Percentiles rank a stretch among this genome's conserved stretches.
These are phyloP conservation scores for Bipolaris bicolor DNA, from an alignment of 2,329 filamentous ascomycete species.

Conservation along the genomic window DNA sequence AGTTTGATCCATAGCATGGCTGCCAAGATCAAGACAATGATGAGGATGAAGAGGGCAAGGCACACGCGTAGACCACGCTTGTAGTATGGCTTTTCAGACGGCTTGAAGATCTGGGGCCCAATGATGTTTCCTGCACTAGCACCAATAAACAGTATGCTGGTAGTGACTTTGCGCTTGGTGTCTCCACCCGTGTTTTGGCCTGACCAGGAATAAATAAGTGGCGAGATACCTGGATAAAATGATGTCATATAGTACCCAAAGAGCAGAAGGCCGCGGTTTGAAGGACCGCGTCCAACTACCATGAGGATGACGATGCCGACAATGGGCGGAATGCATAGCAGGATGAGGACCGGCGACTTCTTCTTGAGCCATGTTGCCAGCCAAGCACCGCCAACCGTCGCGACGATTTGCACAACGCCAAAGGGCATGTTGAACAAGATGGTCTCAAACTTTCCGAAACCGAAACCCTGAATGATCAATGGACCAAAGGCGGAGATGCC, in stretches of 20 bases:
- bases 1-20: constrained; percentile 57
- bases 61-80: constrained; percentile 64
- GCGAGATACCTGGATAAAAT: constrained; percentile 66
- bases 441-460: constrained; percentile 61
- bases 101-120: constrained; percentile 69
- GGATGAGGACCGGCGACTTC: constrained; percentile 62
- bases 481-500: constrained; percentile 66
- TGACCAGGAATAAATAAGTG: constrained; percentile 66
- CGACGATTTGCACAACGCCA: constrained; percentile 64
- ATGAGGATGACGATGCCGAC: constrained; percentile 63
- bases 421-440: constrained; percentile 68
- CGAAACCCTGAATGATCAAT: constrained; percentile 64
- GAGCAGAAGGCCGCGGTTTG: constrained; percentile 59
- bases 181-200: constrained; percentile 70
- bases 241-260: constrained; percentile 66
- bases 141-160: constrained; percentile 68
- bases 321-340: constrained; percentile 64
- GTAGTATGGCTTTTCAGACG: constrained; percentile 65
- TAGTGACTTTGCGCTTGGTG: constrained; percentile 72
- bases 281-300: constrained; percentile 53
- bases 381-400: constrained; percentile 64
- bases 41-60: constrained; percentile 64
- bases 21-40: constrained; percentile 60
- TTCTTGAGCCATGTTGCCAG: constrained; percentile 61
- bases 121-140: constrained; percentile 71